Conservation (phyloP, 1,139 yeast genomes). For the Suhomyces bokatorum region DNA sequence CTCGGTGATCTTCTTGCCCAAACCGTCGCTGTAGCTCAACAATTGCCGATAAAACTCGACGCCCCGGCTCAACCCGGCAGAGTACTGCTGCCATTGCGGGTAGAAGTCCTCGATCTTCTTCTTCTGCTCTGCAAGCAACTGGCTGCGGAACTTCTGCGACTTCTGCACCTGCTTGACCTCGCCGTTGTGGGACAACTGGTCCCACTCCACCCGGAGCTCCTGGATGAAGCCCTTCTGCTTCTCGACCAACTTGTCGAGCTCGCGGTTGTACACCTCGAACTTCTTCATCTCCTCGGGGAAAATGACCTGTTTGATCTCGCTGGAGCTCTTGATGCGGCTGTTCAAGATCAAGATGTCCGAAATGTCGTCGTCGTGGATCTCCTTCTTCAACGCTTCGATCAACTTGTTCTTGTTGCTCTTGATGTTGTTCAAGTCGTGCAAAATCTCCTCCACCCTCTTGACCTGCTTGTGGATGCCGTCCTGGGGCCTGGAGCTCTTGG, state of each 20-base stretch:
- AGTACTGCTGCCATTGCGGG: slow-evolving; percentile 60
- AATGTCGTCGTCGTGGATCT: slow-evolving; percentile 82
- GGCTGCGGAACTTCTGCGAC: slow-evolving; percentile 33
- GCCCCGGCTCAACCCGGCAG: slow-evolving; percentile 63
- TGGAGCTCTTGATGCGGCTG: slow-evolving; percentile 54
- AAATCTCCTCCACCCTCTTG: slow-evolving; percentile 45
- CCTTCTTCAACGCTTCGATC: slow-evolving; percentile 64
- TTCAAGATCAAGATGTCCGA: slow-evolving; percentile 74
- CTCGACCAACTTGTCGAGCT: slow-evolving; percentile 66
- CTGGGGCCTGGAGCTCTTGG: slow-evolving; percentile 27
- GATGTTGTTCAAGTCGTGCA: slow-evolving; percentile 45
- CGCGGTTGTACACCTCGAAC: slow-evolving; percentile 65
- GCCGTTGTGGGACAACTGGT: slow-evolving; percentile 49
- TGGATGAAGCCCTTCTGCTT: slow-evolving; percentile 61
- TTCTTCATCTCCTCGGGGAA: slow-evolving; percentile 78
- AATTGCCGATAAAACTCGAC: slow-evolving; percentile 61
- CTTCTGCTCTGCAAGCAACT: slow-evolving; percentile 17
- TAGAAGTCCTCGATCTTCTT: slow-evolving; percentile 46
- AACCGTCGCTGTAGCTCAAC: slow-evolving; percentile 41
- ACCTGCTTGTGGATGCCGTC: slow-evolving; percentile 24
- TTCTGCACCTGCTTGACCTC: slow-evolving; percentile 40
- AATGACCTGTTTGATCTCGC: slow-evolving; percentile 57
- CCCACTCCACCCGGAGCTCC: slow-evolving; percentile 61
- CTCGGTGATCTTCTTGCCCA: slow-evolving; percentile 28
- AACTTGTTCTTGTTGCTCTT: slow-evolving; percentile 62